Conservation (phyloP, 2,329 filamentous ascomycete genomes). For the Cladosporium halotolerans region DNA sequence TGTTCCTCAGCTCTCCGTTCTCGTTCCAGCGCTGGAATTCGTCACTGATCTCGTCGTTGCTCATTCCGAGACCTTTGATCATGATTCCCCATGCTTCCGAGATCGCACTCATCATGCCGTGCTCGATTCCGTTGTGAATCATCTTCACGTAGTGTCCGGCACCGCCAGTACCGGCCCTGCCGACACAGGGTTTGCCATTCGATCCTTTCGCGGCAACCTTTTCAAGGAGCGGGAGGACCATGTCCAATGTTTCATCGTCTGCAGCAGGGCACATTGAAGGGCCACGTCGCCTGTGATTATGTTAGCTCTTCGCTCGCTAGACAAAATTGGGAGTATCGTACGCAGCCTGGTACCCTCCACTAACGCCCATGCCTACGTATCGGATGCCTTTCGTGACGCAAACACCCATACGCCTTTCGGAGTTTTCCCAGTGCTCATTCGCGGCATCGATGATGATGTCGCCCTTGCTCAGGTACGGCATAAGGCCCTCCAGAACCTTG, state of each 20-base stretch:
- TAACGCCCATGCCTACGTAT: constrained; percentile 63
- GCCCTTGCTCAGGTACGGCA: constrained; percentile 48
- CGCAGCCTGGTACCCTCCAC: constrained; percentile 63
- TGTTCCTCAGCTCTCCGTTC: constrained; percentile 51
- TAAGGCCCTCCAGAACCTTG: constrained; percentile 41
- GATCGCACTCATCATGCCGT: constrained; percentile 61
- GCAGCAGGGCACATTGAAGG: constrained; percentile 64
- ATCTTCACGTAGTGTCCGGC: constrained; percentile 70
- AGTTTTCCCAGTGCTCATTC: constrained; percentile 62
- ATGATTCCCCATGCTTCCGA: constrained; percentile 62
- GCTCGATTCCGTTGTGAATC: constrained; percentile 69
- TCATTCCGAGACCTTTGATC: constrained; percentile 51
- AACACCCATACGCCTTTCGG: constrained; percentile 45
- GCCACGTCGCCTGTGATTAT: constrained; percentile 41
- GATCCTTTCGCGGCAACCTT: constrained; percentile 58
- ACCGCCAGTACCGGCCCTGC: constrained; percentile 54
- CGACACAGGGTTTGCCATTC: constrained; percentile 55
- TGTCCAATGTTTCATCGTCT: constrained; percentile 50
- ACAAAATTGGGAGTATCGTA: constrained; percentile 12
- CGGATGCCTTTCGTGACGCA: constrained; percentile 52
- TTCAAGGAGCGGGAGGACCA: constrained; percentile 55
- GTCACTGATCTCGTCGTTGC: constrained; percentile 54
- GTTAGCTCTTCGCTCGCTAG: background rate
- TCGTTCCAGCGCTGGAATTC: constrained; percentile 57
- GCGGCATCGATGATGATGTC: constrained; percentile 65